A percentile compares a stretch with the other conserved stretches of the same genome.
Evolutionary conservation across 164 flowering plant species (phyloP).

Genomic region (Vitis vinifera): ASM3070453v1 NC_081806.1:637501-638000

Average conservation of each 20-base stretch:
- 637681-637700: conserved; percentile 34
- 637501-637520: conserved; percentile 67
- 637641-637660: conserved; percentile 46
- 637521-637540: conserved; percentile 71
- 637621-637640: conserved; percentile 56
- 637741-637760: conserved; percentile 46
- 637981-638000: too few species aligned
- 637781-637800: conserved; percentile 21
- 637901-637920: too few species aligned
- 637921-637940: too few species aligned
- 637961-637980: too few species aligned
- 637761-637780: conserved; percentile 44
- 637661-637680: conserved; percentile 44
- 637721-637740: conserved; percentile 50
- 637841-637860: not conserved
- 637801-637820: conserved; percentile 51
- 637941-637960: too few species aligned
- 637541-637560: conserved; percentile 61
- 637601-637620: conserved; percentile 53
- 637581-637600: conserved; percentile 42
- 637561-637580: conserved; percentile 31
- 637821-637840: conserved; percentile 57
- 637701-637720: conserved; percentile 48
- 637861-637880: too few species aligned
- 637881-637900: too few species aligned